These are phyloP conservation scores for Umbelopsis ramanniana DNA, from an alignment of 192 early-diverging fungal species.

Conservation along the genomic window DNA sequence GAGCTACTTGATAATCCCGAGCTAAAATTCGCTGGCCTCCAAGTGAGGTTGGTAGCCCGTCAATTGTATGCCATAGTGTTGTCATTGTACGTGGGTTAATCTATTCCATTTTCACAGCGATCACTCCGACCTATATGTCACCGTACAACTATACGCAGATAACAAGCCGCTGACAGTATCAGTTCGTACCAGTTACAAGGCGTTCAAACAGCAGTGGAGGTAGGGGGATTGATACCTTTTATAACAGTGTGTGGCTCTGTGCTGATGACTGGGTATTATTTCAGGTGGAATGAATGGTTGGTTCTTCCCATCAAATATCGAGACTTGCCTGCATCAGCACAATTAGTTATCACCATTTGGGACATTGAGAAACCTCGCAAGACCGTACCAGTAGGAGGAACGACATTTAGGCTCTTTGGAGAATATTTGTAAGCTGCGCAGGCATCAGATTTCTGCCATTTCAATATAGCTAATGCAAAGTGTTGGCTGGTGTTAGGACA, in stretches of 20 bases:
- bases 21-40: slow-evolving; percentile 39
- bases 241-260: no score
- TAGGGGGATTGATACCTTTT: slow-evolving; percentile 27
- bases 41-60: slow-evolving; percentile 29
- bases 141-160: slow-evolving; percentile 71
- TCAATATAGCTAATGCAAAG: neutral
- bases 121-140: slow-evolving; percentile 63
- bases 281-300: slow-evolving; percentile 95
- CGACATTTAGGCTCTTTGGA: slow-evolving; percentile 82
- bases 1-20: slow-evolving; percentile 26
- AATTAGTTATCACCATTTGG: slow-evolving; percentile 81
- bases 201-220: slow-evolving; percentile 66
- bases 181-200: slow-evolving; percentile 67
- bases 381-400: slow-evolving; percentile 73
- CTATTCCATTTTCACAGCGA: slow-evolving; percentile 37
- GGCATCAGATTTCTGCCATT: neutral
- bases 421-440: slow-evolving; percentile 63
- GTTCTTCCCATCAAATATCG: slow-evolving; percentile 84
- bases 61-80: neutral
- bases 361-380: slow-evolving; percentile 77
- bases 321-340: slow-evolving; percentile 77
- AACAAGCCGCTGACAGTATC: slow-evolving; percentile 68
- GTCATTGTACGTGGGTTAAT: neutral
- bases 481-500: slow-evolving; percentile 56
- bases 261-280: no score